Conservation (phyloP, 2,329 filamentous ascomycete genomes). For the Anisogramma anomala region DNA sequence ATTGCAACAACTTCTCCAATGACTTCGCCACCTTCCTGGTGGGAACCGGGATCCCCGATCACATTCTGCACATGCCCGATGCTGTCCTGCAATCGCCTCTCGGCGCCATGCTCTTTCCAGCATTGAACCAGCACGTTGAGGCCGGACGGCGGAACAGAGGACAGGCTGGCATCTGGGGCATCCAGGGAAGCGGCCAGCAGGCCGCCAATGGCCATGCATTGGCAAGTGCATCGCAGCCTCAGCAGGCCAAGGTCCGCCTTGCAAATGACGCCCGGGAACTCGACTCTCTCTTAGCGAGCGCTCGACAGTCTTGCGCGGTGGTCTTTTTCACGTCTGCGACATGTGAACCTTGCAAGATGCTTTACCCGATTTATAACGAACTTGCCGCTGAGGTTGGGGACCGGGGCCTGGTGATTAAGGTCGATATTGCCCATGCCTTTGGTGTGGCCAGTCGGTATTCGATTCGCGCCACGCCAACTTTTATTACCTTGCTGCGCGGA, state of each 20-base stretch:
- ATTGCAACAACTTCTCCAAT: slow-evolving; percentile 97
- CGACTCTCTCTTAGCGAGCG: slow-evolving; percentile 45
- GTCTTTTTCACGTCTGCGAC: slow-evolving; percentile 89
- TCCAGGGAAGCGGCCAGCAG: slow-evolving; percentile 30
- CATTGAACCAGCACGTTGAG: slow-evolving; percentile 43
- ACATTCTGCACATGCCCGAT: slow-evolving; percentile 76
- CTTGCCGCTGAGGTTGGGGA: slow-evolving; percentile 61
- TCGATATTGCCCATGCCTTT: slow-evolving; percentile 60
- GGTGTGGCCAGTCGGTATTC: slow-evolving; percentile 54
- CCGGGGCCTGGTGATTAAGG: slow-evolving; percentile 65
- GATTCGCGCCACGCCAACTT: slow-evolving; percentile 73
- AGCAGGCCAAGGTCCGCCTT: slow-evolving; percentile 41
- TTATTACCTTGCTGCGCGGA: slow-evolving; percentile 72
- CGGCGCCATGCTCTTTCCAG: slow-evolving; percentile 75
- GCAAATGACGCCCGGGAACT: slow-evolving; percentile 49
- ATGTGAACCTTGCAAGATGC: slow-evolving; percentile 70
- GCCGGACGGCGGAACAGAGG: slow-evolving; percentile 31
- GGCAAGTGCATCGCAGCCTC: slow-evolving; percentile 14
- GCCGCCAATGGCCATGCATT: slow-evolving; percentile 21
- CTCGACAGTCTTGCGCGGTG: slow-evolving; percentile 58
- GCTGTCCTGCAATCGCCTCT: slow-evolving; percentile 78
- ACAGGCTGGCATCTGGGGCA: slow-evolving; percentile 39
- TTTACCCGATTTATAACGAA: slow-evolving; percentile 73
- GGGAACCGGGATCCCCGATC: slow-evolving; percentile 74
- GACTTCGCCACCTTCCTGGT: slow-evolving; percentile 83